Base-by-base conservation (phyloP, 2,329 filamentous ascomycete species). In the Ophiocordyceps camponoti-leonardi region DNA sequence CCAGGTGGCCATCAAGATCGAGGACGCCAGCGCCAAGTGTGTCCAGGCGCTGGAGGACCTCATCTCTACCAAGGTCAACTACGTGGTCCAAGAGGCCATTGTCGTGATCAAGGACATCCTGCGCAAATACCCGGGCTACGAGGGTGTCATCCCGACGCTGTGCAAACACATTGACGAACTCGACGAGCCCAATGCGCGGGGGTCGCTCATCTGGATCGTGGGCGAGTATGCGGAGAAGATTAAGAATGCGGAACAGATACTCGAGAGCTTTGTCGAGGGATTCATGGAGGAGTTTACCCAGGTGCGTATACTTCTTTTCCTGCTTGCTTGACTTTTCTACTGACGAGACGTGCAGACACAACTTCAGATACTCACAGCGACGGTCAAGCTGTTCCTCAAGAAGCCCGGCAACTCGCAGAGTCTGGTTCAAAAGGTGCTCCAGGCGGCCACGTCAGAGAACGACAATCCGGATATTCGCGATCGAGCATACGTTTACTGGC, bases 21-120 rank as follows among this genome's bases (percentile, higher is more conserved):
- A 96, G 62, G 86, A 88, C 1, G 87, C 92, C 2, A 87, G 92
- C 12, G 77, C 80, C 54, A 75, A 84, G 49, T 98, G 92, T 65
- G 98, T 98, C 60, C 87, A 90, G 57, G 81, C 92, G 6, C 72
- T 98, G 1, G 73, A 98, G 19, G 87, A 95, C 50, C 75, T 98
- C 39, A 92, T 98, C 43, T 83, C 88, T 23, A 96, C 92, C n/a
- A 96, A 96, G 66, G 82, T 98, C 46, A 93, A 87, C 0, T 98
- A 98, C 59, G 98, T 98, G 52, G 92, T 98, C 1, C 92, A 98
- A 64, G 92, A 98, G 68, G 92, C 92, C 16, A 98, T 92, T 0
- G 92, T 98, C 5, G 92, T 98, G 22, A 98, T 98, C 59, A 83
- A 86, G 53, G 98, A 98, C 62, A 98, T 98, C 57, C 98, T 98